Base-by-base conservation (phyloP, 2,329 filamentous ascomycete species). In the Fusarium longipes region DNA sequence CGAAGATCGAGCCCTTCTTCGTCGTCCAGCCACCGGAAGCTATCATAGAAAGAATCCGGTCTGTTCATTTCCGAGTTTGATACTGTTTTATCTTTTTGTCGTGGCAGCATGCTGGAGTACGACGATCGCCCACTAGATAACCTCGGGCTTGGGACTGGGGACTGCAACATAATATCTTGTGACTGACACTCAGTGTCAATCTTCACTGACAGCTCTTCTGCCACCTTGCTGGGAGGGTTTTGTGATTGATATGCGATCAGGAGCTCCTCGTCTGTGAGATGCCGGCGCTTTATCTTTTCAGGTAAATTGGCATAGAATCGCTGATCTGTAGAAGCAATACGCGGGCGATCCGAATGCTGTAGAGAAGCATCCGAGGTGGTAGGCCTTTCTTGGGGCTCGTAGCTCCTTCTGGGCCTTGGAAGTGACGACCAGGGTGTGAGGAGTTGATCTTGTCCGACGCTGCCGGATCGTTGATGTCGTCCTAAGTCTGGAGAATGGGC, bases 11-110 rank as follows among this genome's bases (percentile, higher is more conserved):
- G 80, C 51, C 91, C 86, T 18, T 89, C 86, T 52, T 92, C 88
- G 57, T 92, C 89, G 29, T 93, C 90, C 25, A 93, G 80, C 90
- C 91, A 93, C 47, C 88, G 84, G 68, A 93, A 91, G 73, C 84
- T 89, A 63, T 93, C 88, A 48, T 87, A 86, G 57, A 91, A 81
- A 2, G 85, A 85, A 49, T 86, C 82, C 33, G 85, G 78, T 69
- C 85, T 73, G 29, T 70, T 70, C 6, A 65, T 65, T 30, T 70
- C 70, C 24, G 68, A 49, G 20, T 57, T 62, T 24, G 51, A 48
- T 25, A 45, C 55, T 24, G 60, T 47, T 49, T 67, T 65, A 24
- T 74, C 70, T 20, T 50, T 51, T 18, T 70, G 57, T 14, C 65
- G 67, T 6, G 67, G 61, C 24, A 70, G 68, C 70, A 78, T 77